Conservation (phyloP, 768 basidiomycete genomes). For the Pleurotus pulmonarius region DNA sequence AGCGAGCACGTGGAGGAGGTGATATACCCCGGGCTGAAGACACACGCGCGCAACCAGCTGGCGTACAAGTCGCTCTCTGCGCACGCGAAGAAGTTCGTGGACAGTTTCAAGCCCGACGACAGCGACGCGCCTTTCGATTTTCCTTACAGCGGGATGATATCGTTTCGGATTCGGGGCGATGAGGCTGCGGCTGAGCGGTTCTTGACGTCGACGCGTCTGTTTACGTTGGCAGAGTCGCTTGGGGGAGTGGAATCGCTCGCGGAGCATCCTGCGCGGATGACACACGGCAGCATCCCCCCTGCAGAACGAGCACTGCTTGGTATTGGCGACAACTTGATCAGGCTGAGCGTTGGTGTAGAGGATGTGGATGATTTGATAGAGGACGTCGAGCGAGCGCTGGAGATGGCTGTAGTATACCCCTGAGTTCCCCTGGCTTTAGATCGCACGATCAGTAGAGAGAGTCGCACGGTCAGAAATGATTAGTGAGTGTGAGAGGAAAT, state of each 20-base stretch:
- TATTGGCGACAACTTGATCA: slow-evolving; percentile 72
- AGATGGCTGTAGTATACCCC: slow-evolving; percentile 36
- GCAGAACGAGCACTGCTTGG: slow-evolving; percentile 67
- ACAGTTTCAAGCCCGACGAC: slow-evolving; percentile 24
- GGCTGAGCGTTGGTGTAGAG: slow-evolving; percentile 87
- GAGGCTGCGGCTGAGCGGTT: slow-evolving; percentile 59
- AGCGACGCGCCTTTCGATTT: slow-evolving; percentile 46
- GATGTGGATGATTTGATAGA: slow-evolving; percentile 77
- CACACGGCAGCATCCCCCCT: slow-evolving; percentile 74
- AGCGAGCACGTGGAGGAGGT: slow-evolving; percentile 71
- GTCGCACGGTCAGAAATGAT: no score
- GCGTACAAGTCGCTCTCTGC: slow-evolving; percentile 63
- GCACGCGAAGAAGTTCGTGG: slow-evolving; percentile 66
- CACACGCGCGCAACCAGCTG: slow-evolving; percentile 61
- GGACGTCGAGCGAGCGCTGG: slow-evolving; percentile 68
- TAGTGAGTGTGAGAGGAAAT: no score
- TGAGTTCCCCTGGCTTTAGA: no score
- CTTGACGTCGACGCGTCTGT: slow-evolving; percentile 59
- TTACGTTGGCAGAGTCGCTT: slow-evolving; percentile 82
- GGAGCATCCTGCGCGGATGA: slow-evolving; percentile 87
- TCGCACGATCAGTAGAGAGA: no score
- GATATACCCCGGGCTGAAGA: slow-evolving; percentile 78
- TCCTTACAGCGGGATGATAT: slow-evolving; percentile 90
- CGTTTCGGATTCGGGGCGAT: slow-evolving; percentile 67
- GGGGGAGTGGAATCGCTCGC: slow-evolving; percentile 93